Percentiles rank a stretch among this genome's conserved stretches.
Conservation (phyloP, 768 basidiomycete genomes). For the Termitomyces sp. region DNA sequence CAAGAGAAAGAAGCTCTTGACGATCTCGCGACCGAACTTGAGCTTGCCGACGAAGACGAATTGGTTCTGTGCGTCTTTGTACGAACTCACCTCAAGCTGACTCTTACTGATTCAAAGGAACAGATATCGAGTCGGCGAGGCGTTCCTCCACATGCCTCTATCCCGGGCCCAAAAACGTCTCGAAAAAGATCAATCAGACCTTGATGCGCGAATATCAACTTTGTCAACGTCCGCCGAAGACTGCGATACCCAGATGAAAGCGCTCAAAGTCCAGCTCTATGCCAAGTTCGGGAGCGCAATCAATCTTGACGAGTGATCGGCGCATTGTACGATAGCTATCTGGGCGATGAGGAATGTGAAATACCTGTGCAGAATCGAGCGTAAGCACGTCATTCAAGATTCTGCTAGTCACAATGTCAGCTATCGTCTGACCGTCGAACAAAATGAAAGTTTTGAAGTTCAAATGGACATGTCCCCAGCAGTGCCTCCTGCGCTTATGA, state of each 20-base stretch:
- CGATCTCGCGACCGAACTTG: conserved; percentile 83
- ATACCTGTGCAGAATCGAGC: background rate
- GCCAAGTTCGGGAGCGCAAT: conserved; percentile 92
- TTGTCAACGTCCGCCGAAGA: conserved; percentile 53
- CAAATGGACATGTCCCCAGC: too few species aligned
- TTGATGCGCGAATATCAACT: conserved; percentile 52
- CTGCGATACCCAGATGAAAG: conserved; percentile 75
- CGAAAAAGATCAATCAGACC: conserved; percentile 59
- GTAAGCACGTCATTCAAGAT: background rate
- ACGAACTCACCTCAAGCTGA: background rate
- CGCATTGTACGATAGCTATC: background rate
- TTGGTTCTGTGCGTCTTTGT: conserved; percentile 58
- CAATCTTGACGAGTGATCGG: conserved; percentile 75
- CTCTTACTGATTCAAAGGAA: background rate
- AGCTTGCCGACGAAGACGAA: conserved; percentile 84
- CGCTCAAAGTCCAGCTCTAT: conserved; percentile 75
- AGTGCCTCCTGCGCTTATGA: background rate
- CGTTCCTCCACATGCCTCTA: conserved; percentile 79
- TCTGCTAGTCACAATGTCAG: background rate
- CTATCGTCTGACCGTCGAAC: background rate
- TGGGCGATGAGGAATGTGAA: background rate
- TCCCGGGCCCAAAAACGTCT: conserved; percentile 66
- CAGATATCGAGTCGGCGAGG: conserved; percentile 88
- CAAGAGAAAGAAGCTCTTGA: conserved; percentile 95
- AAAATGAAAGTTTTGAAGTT: background rate